Evolutionary conservation across 768 basidiomycete species (phyloP), one percentile per base, ranked within the genome.

Genomic region (Suillus luteus): DNA sequence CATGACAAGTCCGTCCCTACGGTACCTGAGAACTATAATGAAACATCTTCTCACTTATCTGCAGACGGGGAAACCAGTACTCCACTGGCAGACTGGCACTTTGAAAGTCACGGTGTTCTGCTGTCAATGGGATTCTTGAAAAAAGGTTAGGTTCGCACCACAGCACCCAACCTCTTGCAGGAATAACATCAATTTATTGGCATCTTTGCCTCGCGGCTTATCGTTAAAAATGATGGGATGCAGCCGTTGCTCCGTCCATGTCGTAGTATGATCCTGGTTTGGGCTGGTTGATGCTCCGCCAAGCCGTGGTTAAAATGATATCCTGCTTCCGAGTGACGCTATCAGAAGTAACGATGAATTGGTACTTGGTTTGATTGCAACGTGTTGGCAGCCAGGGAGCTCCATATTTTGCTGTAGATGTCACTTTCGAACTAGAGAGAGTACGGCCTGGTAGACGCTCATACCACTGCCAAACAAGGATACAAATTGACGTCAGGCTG

Each of bases 101-200:
- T 31, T 33, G 7, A 24, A 22, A 38, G 33, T 54, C 2, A 12
- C n/a, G 6, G 37, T 11, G 55, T 27, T 57, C 38, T 57, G 5
- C 15, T 57, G 49, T 51, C 49, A 49, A 31, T 7, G 27, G 15
- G 27, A 52, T 52, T 52, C 51, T 52, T 52, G 24, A 24, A 38
- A 57, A 40, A 54, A 37, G 52, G 22, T 57, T 57, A 57, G 55
- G 38, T 57, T 57, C 37, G 38, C 55, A 57, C 55, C 55, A 24
- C 40, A 24, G 38, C 38, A 17, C 17, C 55, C n/a, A 37, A 22
- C 17, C 40, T 10, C 38, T 40, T 40, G 55, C 24, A 27, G 57
- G n/a, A 40, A 41, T n/a, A 11, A 10, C 52, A 12, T 54, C 10
- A n/a, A 38, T 15, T 17, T 19, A 17, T 40, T 1, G 15, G 40